These are phyloP conservation scores for Rhodamnia rubescens DNA, from an alignment of 345 rosid genomes.

Conservation along the genomic window DNA sequence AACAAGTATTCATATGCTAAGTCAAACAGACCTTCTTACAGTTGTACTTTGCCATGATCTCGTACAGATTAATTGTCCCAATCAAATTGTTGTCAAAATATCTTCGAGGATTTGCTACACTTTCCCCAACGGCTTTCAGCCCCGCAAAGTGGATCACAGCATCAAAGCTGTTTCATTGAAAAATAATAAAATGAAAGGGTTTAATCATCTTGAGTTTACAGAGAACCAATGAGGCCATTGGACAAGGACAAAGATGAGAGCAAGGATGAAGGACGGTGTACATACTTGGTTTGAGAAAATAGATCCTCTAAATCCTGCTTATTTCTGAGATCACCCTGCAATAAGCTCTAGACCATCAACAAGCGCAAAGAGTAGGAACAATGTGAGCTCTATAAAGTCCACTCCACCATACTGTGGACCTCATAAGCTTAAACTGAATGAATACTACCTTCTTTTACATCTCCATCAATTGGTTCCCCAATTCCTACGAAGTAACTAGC, in stretches of 20 bases:
- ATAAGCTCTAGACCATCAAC: not conserved
- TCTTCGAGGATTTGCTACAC: conserved; percentile 65
- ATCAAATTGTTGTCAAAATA: conserved; percentile 73
- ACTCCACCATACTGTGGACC: not conserved
- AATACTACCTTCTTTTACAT: not conserved
- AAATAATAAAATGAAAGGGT: not conserved
- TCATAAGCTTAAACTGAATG: not conserved
- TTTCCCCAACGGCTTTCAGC: conserved; percentile 88
- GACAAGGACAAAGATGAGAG: not conserved
- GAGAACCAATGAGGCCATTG: not conserved
- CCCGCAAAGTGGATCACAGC: conserved; percentile 98
- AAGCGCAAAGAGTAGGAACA: not conserved
- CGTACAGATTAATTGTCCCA: conserved; percentile 67
- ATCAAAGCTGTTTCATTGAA: conserved; percentile 44
- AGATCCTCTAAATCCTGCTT: conserved; percentile 78
- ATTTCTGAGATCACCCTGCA: conserved; percentile 87
- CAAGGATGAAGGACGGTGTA: not conserved
- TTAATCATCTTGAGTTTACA: not conserved
- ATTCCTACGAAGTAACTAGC: not conserved
- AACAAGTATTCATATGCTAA: not conserved
- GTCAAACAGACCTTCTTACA: conserved; percentile 48
- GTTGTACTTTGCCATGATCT: conserved; percentile 59
- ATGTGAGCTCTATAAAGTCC: not conserved
- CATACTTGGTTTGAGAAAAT: conserved; percentile 56
- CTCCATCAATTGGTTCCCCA: not conserved